These are phyloP conservation scores for Penicillium sp. DNA, from an alignment of 2,329 filamentous ascomycete genomes.

Conservation along the genomic window DNA sequence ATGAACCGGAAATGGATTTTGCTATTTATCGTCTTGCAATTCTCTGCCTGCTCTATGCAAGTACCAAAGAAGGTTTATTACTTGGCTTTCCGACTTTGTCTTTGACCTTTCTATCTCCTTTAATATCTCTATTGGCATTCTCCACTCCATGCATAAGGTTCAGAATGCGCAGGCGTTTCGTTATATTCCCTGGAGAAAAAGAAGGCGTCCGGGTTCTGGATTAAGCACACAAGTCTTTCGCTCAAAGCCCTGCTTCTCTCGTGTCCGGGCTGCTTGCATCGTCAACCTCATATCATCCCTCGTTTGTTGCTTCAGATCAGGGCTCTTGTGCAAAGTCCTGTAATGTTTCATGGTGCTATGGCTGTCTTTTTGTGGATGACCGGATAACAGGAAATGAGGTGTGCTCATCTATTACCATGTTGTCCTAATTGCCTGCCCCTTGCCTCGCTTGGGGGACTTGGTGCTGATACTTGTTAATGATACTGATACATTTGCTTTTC, in stretches of 20 bases:
- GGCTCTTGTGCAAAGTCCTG: background rate
- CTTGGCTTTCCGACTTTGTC: conserved; percentile 8
- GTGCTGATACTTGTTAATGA: conserved; percentile 15
- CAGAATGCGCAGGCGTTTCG: conserved; percentile 4
- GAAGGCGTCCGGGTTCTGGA: conserved; percentile 7
- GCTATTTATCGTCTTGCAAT: conserved; percentile 12
- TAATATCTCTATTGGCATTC: conserved; percentile 9
- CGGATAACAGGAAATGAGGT: conserved; percentile 7
- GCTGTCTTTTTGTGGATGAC: conserved; percentile 1
- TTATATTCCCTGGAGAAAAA: conserved; percentile 3
- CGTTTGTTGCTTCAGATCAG: background rate
- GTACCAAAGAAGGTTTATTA: conserved; percentile 10
- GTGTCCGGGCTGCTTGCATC: background rate
- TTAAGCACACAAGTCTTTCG: background rate
- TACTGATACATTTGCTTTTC: conserved; percentile 19
- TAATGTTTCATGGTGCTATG: background rate
- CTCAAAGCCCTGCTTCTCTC: conserved; percentile 3
- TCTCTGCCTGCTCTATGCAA: conserved; percentile 10
- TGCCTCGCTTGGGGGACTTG: background rate
- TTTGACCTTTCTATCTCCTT: conserved; percentile 10
- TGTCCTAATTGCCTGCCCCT: background rate
- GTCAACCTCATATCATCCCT: background rate
- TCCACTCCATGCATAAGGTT: conserved; percentile 14
- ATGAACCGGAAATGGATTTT: conserved; percentile 26
- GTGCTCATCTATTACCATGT: background rate